phyloP scores from a whole-genome alignment of 2,329 filamentous ascomycete species.

The Aspergillus tanneri region DNA sequence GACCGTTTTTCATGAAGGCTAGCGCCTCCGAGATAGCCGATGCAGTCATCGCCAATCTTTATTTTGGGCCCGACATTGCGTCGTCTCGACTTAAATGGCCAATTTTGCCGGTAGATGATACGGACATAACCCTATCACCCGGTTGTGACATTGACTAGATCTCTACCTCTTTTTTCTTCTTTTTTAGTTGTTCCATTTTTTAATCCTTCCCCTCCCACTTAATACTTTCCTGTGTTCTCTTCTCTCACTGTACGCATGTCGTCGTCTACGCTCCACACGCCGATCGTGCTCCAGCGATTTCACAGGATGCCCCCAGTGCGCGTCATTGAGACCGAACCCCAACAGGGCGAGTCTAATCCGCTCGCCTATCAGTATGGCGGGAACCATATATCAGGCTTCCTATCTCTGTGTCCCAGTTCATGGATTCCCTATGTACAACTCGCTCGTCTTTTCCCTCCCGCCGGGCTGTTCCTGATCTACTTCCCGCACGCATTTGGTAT shows the following conservation, averaged over 20 bases:
- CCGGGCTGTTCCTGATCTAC: slow-evolving; percentile 81
- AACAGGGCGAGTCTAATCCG: not conserved
- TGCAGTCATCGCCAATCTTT: not conserved
- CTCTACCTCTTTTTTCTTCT: no score
- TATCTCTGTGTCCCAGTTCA: not conserved
- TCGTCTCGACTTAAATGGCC: no score
- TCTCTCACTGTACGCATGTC: not conserved
- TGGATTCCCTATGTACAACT: slow-evolving; percentile 13
- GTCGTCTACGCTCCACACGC: not conserved
- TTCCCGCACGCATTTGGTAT: slow-evolving; percentile 86
- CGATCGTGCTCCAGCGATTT: not conserved
- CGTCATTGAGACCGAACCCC: not conserved
- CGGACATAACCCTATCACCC: no score
- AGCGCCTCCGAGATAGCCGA: not conserved
- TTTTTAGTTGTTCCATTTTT: no score
- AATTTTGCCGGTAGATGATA: no score
- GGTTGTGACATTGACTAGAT: no score
- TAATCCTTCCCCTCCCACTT: no score
- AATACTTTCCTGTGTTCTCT: no score
- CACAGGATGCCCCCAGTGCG: not conserved
- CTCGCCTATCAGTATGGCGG: slow-evolving; percentile 2
- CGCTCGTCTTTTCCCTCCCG: slow-evolving; percentile 75
- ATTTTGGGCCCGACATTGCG: not conserved
- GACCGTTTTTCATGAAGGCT: no score
- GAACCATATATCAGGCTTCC: not conserved